A percentile compares a stretch with the other conserved stretches of the same genome.
These are phyloP conservation scores for Leptographium wingfieldii DNA, from an alignment of 2,329 filamentous ascomycete genomes.

Conservation along the genomic window DNA sequence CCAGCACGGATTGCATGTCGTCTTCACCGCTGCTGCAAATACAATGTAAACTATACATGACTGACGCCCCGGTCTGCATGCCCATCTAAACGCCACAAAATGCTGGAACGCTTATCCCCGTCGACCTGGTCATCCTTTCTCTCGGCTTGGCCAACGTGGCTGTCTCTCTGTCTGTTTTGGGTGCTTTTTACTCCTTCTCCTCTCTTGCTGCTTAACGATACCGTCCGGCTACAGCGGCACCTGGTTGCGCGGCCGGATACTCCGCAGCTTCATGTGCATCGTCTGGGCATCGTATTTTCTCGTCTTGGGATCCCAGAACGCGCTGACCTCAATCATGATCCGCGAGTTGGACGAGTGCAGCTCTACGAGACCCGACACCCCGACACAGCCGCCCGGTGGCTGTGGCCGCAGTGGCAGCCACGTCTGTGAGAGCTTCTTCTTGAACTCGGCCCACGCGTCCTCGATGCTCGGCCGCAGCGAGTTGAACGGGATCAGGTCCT, in stretches of 20 bases:
- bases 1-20: neutral
- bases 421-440: conserved; percentile 26
- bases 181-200: neutral
- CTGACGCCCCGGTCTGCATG: neutral
- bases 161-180: neutral
- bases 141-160: too few relatives aligned
- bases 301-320: conserved; percentile 44
- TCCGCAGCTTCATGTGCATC: conserved; percentile 27
- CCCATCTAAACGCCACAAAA: neutral
- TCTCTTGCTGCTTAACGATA: neutral
- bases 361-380: conserved; percentile 42
- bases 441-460: conserved; percentile 21
- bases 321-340: conserved; percentile 37
- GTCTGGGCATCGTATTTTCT: conserved; percentile 28
- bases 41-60: neutral
- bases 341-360: conserved; percentile 31
- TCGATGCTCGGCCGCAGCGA: conserved; percentile 17
- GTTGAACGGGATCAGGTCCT: conserved; percentile 14
- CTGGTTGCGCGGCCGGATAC: conserved; percentile 30
- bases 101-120: neutral
- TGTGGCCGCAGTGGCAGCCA: conserved; percentile 31
- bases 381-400: conserved; percentile 38
- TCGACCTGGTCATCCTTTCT: neutral
- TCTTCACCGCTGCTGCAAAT: neutral
- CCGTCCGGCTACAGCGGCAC: conserved; percentile 10